Percentiles rank a stretch among this genome's conserved stretches.
phyloP scores from a whole-genome alignment of 148 eudicot species.

The Nepenthes gracilis region DNA sequence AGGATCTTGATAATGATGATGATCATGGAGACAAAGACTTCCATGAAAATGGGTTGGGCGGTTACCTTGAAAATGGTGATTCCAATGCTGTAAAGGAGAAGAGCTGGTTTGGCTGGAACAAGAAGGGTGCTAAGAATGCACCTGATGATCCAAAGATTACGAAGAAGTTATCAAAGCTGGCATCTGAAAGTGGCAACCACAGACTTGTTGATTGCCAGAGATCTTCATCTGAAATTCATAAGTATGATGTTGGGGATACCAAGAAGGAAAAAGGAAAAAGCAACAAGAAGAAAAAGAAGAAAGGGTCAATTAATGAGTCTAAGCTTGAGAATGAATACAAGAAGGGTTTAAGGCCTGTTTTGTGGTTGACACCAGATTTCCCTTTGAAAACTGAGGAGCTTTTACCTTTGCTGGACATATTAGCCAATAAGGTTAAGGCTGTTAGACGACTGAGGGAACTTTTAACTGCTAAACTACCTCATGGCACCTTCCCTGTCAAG shows the following conservation, averaged over 20 bases:
- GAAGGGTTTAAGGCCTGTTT: constrained; percentile 83
- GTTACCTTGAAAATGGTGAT: constrained; percentile 31
- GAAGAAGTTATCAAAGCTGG: background rate
- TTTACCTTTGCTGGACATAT: constrained; percentile 79
- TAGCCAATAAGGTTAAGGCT: constrained; percentile 93
- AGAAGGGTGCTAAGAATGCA: constrained; percentile 37
- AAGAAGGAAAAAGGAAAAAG: constrained; percentile 45
- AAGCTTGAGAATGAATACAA: constrained; percentile 69
- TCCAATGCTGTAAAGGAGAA: constrained; percentile 53
- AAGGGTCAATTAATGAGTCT: constrained; percentile 38
- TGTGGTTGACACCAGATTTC: constrained; percentile 71
- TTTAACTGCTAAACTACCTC: constrained; percentile 79
- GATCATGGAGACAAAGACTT: constrained; percentile 50
- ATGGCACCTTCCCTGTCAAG: constrained; percentile 79
- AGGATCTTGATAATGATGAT: constrained; percentile 29
- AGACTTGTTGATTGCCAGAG: constrained; percentile 10
- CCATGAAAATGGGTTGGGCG: constrained; percentile 43
- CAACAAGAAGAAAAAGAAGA: constrained; percentile 32
- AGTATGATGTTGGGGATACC: constrained; percentile 23
- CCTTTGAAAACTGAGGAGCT: constrained; percentile 70
- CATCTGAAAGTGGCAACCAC: constrained; percentile 12
- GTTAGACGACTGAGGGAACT: constrained; percentile 73
- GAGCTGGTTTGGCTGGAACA: constrained; percentile 91
- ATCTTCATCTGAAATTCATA: constrained; percentile 28
- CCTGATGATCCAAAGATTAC: constrained; percentile 28